Percentiles rank a stretch among this genome's conserved stretches.
Conservation (phyloP, 2,329 filamentous ascomycete species). For the Epichloe typhina region DNA sequence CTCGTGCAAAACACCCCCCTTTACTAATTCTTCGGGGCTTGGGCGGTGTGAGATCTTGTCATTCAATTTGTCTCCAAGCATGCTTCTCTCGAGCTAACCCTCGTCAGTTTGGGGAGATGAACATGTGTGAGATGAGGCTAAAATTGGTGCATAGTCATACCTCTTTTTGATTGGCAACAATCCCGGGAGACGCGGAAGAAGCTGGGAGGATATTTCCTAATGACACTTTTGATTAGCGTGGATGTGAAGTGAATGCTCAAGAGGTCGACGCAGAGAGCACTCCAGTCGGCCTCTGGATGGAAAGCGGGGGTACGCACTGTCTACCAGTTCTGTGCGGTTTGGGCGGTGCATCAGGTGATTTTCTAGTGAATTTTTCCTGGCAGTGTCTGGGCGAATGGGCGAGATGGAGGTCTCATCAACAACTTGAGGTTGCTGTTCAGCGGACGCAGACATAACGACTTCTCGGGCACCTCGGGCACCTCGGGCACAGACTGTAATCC, state of each 20-base stretch:
- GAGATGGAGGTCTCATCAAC: constrained; percentile 42
- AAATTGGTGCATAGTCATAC: constrained; percentile 19
- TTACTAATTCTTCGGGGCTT: constrained; percentile 63
- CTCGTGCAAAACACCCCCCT: constrained; percentile 65
- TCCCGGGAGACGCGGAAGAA: constrained; percentile 62
- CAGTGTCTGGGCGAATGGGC: constrained; percentile 36
- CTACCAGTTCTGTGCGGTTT: constrained; percentile 62
- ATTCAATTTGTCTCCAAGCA: constrained; percentile 76
- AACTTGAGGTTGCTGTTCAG: constrained; percentile 9
- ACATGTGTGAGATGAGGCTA: neutral
- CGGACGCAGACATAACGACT: constrained; percentile 16
- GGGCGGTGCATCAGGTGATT: constrained; percentile 61
- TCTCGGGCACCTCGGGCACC: neutral
- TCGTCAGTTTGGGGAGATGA: neutral
- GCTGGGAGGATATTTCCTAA: constrained; percentile 77
- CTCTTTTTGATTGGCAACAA: constrained; percentile 71
- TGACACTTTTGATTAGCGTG: constrained; percentile 9
- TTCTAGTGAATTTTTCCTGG: constrained; percentile 57
- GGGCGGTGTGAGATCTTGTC: constrained; percentile 74
- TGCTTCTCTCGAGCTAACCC: constrained; percentile 60
- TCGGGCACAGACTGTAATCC: neutral
- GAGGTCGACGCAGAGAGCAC: neutral
- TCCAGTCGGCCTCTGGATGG: neutral
- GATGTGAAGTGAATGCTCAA: neutral
- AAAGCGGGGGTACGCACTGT: constrained; percentile 44